Percentiles rank a stretch among this genome's conserved stretches.
These are phyloP conservation scores for Leccinum griseonigrum DNA, from an alignment of 1,284 basidiomycete species.

Conservation along the genomic window DNA sequence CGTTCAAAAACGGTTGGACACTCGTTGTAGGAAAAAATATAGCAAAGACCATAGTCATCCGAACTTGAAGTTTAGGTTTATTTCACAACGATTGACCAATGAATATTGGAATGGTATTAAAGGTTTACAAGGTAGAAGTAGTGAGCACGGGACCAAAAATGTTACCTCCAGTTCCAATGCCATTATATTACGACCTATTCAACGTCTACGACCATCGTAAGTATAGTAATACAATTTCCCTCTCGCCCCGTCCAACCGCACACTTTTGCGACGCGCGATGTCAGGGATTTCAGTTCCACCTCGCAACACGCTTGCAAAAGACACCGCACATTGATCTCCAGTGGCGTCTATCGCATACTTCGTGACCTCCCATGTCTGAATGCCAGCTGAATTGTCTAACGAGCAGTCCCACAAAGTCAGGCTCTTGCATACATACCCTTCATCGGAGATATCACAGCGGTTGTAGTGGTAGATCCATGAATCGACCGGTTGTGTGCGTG, in stretches of 20 bases:
- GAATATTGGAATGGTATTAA: too few relatives aligned
- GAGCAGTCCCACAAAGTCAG: background rate
- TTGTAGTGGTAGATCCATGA: background rate
- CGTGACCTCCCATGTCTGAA: background rate
- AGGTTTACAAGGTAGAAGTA: background rate
- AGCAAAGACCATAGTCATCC: too few relatives aligned
- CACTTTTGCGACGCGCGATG: background rate
- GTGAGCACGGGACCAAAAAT: background rate
- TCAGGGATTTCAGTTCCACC: background rate
- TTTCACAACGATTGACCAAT: too few relatives aligned
- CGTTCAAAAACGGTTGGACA: too few relatives aligned
- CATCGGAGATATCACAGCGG: background rate
- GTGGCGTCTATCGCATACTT: background rate
- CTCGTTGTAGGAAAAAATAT: too few relatives aligned
- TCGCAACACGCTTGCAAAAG: background rate
- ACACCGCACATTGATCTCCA: background rate
- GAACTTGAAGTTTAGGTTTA: too few relatives aligned
- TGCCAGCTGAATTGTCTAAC: background rate
- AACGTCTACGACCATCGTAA: background rate
- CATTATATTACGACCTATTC: background rate
- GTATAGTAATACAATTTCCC: background rate
- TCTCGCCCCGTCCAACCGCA: background rate
- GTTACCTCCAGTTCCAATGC: background rate
- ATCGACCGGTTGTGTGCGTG: background rate
- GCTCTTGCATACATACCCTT: background rate